Conservation (phyloP, 768 basidiomycete genomes). For the Phylloporus scabripes region DNA sequence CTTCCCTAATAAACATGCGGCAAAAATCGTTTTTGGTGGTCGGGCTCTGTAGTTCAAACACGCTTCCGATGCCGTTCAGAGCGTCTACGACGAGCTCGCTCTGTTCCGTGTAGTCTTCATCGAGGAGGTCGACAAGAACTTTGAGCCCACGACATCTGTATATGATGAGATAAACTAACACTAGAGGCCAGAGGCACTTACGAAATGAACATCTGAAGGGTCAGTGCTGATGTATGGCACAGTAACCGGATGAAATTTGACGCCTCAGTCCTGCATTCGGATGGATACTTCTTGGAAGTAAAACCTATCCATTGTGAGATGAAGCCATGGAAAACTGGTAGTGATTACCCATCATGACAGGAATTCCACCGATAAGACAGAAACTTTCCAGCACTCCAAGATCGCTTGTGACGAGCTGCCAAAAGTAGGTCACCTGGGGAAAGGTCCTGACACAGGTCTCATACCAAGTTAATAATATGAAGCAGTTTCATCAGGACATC, state of each 20-base stretch:
- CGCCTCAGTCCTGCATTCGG: slow-evolving; percentile 91
- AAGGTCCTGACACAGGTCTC: not conserved
- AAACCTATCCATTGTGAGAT: slow-evolving; percentile 50
- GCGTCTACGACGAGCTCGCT: slow-evolving; percentile 89
- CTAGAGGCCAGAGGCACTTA: slow-evolving; percentile 38
- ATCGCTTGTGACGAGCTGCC: slow-evolving; percentile 62
- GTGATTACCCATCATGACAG: slow-evolving; percentile 82
- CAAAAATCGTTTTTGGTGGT: slow-evolving; percentile 99
- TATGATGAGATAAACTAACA: not conserved
- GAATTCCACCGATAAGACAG: slow-evolving; percentile 92
- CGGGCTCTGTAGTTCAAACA: slow-evolving; percentile 93
- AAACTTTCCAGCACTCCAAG: slow-evolving; percentile 89
- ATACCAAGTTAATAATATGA: slow-evolving; percentile 84
- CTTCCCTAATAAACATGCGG: slow-evolving; percentile 96
- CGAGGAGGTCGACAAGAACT: slow-evolving; percentile 91
- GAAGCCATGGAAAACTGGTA: not conserved
- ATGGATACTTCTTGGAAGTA: slow-evolving; percentile 89
- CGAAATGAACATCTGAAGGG: slow-evolving; percentile 99
- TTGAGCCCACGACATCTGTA: slow-evolving; percentile 88
- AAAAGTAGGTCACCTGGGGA: not conserved
- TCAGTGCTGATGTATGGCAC: slow-evolving; percentile 89
- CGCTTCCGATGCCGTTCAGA: slow-evolving; percentile 88
- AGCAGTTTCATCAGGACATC: slow-evolving; percentile 83
- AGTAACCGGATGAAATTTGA: slow-evolving; percentile 91
- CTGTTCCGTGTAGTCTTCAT: slow-evolving; percentile 93